These are phyloP conservation scores for Ganoderma lucidum DNA, from an alignment of 1,284 basidiomycete species.

Conservation along the genomic window DNA sequence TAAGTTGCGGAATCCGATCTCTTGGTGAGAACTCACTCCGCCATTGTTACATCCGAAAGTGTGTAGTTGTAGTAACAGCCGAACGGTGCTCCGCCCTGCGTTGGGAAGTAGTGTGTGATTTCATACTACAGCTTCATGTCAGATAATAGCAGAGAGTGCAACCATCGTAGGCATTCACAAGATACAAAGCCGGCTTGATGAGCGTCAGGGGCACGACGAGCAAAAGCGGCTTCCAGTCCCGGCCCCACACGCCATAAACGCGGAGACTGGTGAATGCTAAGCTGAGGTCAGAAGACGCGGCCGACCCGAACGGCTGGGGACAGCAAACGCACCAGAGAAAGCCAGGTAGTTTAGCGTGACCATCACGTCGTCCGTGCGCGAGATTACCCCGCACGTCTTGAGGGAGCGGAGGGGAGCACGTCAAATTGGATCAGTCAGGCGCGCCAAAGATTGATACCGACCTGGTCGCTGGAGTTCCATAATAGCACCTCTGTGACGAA, in stretches of 20 bases:
- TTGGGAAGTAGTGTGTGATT: background rate
- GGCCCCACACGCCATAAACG: conserved; percentile 2
- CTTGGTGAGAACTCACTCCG: background rate
- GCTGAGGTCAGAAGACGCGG: background rate
- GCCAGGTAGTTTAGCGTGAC: conserved; percentile 7
- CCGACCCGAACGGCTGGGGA: no score
- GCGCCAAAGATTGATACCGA: background rate
- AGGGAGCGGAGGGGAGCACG: background rate
- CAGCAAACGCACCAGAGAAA: conserved; percentile 4
- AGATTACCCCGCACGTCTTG: background rate
- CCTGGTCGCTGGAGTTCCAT: conserved; percentile 3
- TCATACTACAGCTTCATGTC: background rate
- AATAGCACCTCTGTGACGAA: conserved; percentile 5
- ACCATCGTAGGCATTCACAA: conserved; percentile 2
- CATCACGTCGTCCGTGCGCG: background rate
- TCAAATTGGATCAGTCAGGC: background rate
- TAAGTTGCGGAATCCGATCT: background rate
- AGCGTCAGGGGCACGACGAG: background rate
- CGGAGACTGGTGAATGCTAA: conserved; percentile 8
- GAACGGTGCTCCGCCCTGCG: background rate
- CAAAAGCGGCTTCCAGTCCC: conserved; percentile 2
- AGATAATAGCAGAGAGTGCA: background rate
- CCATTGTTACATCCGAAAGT: background rate
- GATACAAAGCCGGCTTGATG: background rate
- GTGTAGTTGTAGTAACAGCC: background rate